Base-by-base conservation (phyloP, 2,329 filamentous ascomycete genomes). In the Fusarium sp. region DNA sequence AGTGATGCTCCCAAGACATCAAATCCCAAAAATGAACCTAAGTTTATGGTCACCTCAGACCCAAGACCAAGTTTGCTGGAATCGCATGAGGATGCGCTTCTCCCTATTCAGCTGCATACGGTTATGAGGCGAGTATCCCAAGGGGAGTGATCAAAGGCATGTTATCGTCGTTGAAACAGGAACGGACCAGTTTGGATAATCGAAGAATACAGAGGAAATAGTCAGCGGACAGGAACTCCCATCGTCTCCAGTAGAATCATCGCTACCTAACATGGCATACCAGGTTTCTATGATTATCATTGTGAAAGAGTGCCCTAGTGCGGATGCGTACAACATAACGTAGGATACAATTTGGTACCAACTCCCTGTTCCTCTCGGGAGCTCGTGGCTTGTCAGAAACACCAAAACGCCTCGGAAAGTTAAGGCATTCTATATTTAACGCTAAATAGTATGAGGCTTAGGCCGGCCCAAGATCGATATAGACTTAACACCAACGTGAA, bases 71-170 rank as follows among this genome's bases (percentile, higher is more conserved):
- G 52, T 14, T 39, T 58, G 12, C n/a, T 44, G 15, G 65, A 72
- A 17, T 60, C 31, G 46, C 52, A 47, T 25, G 47, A 33, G 4
- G 42, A 57, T n/a, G 29, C 52, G 12, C 36, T 64, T 22, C 18
- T 25, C 13, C 20, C 44, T 14, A 22, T 27, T 27, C 63, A 57
- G 22, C 65, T 62, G 10, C 60, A 53, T 9, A 15, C 47, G 13
- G 14, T 38, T 14, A 25, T 70, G 39, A 72, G 65, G 25, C 55
- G 45, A 20, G 6, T 70, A 22, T 70, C 65, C 20, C 44, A 62
- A 31, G 15, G 46, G 17, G 56, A 57, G 17, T 35, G 49, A 44
- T 36, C n/a, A 31, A 27, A 29, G 27, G 18, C 20, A 35, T 12
- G n/a, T 31, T 22, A 14, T 53, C 15, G 15, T 45, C 15, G 25